phyloP scores from a whole-genome alignment of 495 filamentous ascomycete species.

The Lepraria neglecta region DNA sequence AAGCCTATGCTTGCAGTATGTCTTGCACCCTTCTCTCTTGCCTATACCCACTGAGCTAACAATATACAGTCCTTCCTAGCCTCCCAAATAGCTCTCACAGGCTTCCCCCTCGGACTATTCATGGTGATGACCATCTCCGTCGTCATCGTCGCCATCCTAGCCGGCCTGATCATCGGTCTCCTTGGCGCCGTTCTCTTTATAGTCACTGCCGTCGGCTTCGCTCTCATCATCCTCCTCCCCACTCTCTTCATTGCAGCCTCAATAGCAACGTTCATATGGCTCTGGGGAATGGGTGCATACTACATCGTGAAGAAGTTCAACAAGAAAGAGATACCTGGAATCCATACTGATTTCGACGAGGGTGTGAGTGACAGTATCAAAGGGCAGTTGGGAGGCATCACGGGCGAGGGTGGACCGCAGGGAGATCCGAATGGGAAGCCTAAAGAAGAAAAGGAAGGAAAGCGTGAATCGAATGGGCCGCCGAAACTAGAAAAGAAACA shows the following conservation, averaged over 20 bases:
- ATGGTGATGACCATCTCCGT: constrained; percentile 49
- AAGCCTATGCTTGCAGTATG: constrained; percentile 29
- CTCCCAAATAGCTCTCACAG: constrained; percentile 49
- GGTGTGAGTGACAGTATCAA: constrained; percentile 18
- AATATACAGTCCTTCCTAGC: constrained; percentile 42
- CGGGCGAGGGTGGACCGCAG: constrained; percentile 10
- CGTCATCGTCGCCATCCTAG: constrained; percentile 48
- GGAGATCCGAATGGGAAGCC: constrained; percentile 1
- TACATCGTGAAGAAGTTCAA: constrained; percentile 47
- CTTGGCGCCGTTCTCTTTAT: constrained; percentile 50
- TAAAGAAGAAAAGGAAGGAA: constrained; percentile 8
- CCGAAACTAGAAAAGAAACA: constrained; percentile 16
- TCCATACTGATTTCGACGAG: constrained; percentile 23
- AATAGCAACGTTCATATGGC: constrained; percentile 53
- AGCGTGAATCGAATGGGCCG: constrained; percentile 14
- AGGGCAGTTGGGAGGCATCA: constrained; percentile 8
- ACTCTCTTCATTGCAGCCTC: constrained; percentile 53
- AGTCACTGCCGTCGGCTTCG: constrained; percentile 55
- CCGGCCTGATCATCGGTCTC: constrained; percentile 43
- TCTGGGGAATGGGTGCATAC: constrained; percentile 54
- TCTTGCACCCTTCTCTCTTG: neutral
- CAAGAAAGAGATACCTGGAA: constrained; percentile 30
- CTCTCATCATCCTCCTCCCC: constrained; percentile 57
- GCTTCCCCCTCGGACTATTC: constrained; percentile 58
- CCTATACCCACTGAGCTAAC: neutral